These are phyloP conservation scores for Daldinia bambusicola DNA, from an alignment of 495 filamentous ascomycete species.

Conservation along the genomic window DNA sequence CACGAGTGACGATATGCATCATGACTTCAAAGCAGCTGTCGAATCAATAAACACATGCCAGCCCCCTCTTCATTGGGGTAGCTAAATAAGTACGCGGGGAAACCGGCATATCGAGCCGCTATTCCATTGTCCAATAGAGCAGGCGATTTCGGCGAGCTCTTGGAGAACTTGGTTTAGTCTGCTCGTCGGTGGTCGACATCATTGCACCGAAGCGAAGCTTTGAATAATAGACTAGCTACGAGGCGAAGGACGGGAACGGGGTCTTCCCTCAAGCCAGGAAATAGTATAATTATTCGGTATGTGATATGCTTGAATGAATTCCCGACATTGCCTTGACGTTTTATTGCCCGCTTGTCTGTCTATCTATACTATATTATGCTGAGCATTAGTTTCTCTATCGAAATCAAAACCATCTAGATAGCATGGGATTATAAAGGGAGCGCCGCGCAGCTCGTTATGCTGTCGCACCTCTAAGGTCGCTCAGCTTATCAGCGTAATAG, in stretches of 20 bases:
- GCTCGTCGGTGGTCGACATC: background rate
- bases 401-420: background rate
- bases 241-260: constrained; percentile 1
- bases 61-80: constrained; percentile 19
- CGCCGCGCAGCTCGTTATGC: constrained; percentile 11
- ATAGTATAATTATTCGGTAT: background rate
- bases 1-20: constrained; percentile 26
- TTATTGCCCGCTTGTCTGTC: constrained; percentile 4
- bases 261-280: background rate
- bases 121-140: constrained; percentile 21
- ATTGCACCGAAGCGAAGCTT: constrained; percentile 27
- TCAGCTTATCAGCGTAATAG: constrained; percentile 83
- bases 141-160: constrained; percentile 36
- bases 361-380: constrained; percentile 18
- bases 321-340: background rate
- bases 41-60: constrained; percentile 17
- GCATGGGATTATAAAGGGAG: background rate
- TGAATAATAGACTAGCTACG: background rate
- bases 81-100: constrained; percentile 31
- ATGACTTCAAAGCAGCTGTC: constrained; percentile 14
- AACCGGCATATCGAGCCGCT: constrained; percentile 32
- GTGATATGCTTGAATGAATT: background rate
- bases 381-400: constrained; percentile 14
- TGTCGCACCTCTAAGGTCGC: constrained; percentile 69
- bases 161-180: constrained; percentile 22